These are phyloP conservation scores for Elsinoe ampelina DNA, from an alignment of 2,329 filamentous ascomycete genomes.

Conservation along the genomic window DNA sequence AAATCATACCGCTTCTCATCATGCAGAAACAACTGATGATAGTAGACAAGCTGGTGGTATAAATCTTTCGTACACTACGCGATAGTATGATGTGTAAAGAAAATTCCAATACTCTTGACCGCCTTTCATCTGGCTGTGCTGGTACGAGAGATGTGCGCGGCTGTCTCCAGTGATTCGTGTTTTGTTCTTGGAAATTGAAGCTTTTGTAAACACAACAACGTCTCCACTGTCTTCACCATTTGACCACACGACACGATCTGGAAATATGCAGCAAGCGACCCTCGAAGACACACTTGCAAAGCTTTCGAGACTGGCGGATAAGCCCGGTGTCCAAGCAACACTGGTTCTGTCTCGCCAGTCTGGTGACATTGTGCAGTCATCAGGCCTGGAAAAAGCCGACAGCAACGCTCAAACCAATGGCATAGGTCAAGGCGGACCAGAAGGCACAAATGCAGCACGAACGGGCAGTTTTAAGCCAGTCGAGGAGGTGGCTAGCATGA, in stretches of 20 bases:
- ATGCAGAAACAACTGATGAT: background rate
- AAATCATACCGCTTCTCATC: background rate
- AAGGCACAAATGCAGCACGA: slow-evolving; percentile 20
- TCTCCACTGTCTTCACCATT: background rate
- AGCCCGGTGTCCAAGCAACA: slow-evolving; percentile 69
- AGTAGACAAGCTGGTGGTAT: too few relatives aligned
- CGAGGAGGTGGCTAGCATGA: slow-evolving; percentile 64
- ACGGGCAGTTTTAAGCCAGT: slow-evolving; percentile 45
- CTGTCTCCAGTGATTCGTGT: too few relatives aligned
- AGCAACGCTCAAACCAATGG: slow-evolving; percentile 35
- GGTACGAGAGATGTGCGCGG: too few relatives aligned
- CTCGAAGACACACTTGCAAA: slow-evolving; percentile 53
- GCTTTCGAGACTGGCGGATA: slow-evolving; percentile 62
- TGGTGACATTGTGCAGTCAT: slow-evolving; percentile 66
- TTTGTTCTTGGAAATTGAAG: background rate
- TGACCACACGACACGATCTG: background rate
- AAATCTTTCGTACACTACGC: too few relatives aligned
- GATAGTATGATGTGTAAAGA: too few relatives aligned
- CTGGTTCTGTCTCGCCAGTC: slow-evolving; percentile 63
- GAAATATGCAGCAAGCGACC: slow-evolving; percentile 23
- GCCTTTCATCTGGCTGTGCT: too few relatives aligned
- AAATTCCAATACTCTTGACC: too few relatives aligned
- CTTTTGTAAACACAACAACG: background rate
- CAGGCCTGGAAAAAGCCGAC: slow-evolving; percentile 56
- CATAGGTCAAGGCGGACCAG: slow-evolving; percentile 18